Percentiles rank a stretch among this genome's conserved stretches.
Evolutionary conservation across 176 grass and related monocot genomes (phyloP).

Genomic region (Phyllostachys edulis): DNA sequence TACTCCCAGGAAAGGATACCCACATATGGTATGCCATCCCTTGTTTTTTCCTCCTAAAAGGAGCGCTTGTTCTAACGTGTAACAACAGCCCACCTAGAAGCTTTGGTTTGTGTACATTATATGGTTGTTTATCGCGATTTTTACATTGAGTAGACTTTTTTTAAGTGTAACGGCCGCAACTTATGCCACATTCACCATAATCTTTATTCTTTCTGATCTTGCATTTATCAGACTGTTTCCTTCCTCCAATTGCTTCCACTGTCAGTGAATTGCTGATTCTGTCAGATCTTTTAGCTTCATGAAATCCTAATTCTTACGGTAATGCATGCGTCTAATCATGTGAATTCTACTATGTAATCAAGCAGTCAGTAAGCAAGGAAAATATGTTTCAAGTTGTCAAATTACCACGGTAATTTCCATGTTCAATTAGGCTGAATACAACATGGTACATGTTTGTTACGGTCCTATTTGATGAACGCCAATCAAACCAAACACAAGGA

Average conservation of each 20-base stretch:
- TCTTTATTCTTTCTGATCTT: conserved; percentile 41
- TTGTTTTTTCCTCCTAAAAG: conserved; percentile 39
- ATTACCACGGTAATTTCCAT: not conserved
- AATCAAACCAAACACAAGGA: no score
- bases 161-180: not conserved
- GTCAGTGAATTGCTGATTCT: not conserved
- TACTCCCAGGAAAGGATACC: conserved; percentile 37
- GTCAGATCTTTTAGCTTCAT: not conserved
- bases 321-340: not conserved
- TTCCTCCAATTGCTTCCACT: not conserved
- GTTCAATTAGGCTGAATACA: not conserved
- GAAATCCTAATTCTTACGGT: not conserved
- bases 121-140: conserved; percentile 20
- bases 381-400: not conserved
- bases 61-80: conserved; percentile 47
- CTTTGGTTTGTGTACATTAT: conserved; percentile 55
- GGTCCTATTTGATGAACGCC: no score
- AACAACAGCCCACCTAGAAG: conserved; percentile 36
- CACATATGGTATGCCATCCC: conserved; percentile 11
- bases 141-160: conserved; percentile 42
- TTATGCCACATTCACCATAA: conserved; percentile 16
- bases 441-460: not conserved
- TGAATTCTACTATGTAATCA: not conserved
- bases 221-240: not conserved
- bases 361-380: no score